phyloP scores from a whole-genome alignment of 1,284 basidiomycete genomes.

The Chiua sp. region DNA sequence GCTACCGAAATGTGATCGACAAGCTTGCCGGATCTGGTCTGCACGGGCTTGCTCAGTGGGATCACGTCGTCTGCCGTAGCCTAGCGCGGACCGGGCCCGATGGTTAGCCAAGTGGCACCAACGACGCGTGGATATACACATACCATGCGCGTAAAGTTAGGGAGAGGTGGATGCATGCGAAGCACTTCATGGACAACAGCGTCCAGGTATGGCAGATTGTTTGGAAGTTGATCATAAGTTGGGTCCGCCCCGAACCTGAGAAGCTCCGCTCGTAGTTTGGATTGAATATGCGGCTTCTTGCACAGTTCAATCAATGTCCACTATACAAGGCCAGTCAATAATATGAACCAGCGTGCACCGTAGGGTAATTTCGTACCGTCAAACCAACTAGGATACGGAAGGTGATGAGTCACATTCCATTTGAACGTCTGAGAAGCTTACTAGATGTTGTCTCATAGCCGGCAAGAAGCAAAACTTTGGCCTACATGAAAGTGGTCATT shows the following conservation, averaged over 20 bases:
- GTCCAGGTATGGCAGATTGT: conserved; percentile 33
- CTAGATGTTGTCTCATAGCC: conserved; percentile 37
- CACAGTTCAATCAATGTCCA: conserved; percentile 40
- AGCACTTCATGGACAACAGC: conserved; percentile 34
- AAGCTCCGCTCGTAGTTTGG: conserved; percentile 34
- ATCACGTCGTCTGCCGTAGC: conserved; percentile 58
- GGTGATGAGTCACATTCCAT: no score
- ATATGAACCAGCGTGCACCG: no score
- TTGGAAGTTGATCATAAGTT: conserved; percentile 33
- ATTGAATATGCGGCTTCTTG: conserved; percentile 26
- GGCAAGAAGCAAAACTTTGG: conserved; percentile 33
- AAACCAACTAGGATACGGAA: conserved; percentile 27
- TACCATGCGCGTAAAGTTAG: conserved; percentile 48
- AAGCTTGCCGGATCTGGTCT: conserved; percentile 41
- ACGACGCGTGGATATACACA: conserved; percentile 10
- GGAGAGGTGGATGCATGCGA: conserved; percentile 24
- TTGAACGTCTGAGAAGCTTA: no score
- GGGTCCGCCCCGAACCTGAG: conserved; percentile 25
- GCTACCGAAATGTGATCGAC: conserved; percentile 47
- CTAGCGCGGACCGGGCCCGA: no score
- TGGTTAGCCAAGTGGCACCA: background rate
- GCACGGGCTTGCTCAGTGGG: conserved; percentile 51
- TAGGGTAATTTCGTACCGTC: conserved; percentile 21
- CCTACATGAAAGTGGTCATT: conserved; percentile 12
- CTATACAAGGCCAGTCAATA: background rate